Percentiles rank a stretch among this genome's conserved stretches.
Conservation (phyloP, 225 moss, liverwort and hornwort species). For the Antitrichia curtipendula region DNA sequence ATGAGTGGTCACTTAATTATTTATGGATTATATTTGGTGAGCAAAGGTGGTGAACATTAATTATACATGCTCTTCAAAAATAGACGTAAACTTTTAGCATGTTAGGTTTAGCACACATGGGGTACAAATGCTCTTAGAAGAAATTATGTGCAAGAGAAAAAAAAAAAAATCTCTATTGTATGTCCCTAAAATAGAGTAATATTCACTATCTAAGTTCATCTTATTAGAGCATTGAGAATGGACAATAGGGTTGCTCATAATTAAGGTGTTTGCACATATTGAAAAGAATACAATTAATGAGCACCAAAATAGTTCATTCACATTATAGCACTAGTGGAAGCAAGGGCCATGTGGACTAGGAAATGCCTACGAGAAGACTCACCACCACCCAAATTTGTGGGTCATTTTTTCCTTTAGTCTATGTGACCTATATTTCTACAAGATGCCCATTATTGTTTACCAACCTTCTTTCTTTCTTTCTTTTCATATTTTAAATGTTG, state of each 20-base stretch:
- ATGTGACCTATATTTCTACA: neutral
- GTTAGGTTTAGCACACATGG: accelerated
- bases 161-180: accelerated
- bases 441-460: too few relatives aligned
- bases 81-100: too few relatives aligned
- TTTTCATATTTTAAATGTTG: neutral
- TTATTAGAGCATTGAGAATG: accelerated
- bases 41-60: neutral
- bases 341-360: accelerated
- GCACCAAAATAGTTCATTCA: neutral
- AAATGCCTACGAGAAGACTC: neutral
- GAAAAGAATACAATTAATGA: neutral
- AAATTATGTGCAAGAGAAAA: accelerated
- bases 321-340: neutral
- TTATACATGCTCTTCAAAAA: neutral
- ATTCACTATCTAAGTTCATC: neutral
- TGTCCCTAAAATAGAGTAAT: neutral
- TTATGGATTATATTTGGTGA: accelerated
- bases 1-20: neutral
- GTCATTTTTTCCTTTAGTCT: neutral
- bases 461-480: neutral
- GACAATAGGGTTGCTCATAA: neutral
- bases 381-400: accelerated
- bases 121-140: neutral
- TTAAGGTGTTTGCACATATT: neutral